These are phyloP conservation scores for Quercus tomentella DNA, from an alignment of 331 rosid species.

Conservation along the genomic window DNA sequence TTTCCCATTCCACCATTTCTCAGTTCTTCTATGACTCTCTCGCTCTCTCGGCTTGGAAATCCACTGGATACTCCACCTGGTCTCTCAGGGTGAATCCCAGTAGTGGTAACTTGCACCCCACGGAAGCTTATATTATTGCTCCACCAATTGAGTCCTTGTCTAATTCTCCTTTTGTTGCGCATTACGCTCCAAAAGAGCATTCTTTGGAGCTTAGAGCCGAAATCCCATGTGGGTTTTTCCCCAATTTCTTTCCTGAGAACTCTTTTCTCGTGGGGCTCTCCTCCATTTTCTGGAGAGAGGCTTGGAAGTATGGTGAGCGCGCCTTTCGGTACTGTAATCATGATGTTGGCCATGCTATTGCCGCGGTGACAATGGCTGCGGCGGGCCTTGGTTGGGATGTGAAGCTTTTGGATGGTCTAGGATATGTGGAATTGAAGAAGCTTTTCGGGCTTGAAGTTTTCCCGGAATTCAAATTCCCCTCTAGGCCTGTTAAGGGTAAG, in stretches of 20 bases:
- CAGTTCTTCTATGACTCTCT: constrained; percentile 73
- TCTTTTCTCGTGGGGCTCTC: constrained; percentile 70
- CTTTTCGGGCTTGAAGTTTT: constrained; percentile 69
- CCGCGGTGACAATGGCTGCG: constrained; percentile 77
- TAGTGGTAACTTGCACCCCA: constrained; percentile 88
- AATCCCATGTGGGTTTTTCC: constrained; percentile 52
- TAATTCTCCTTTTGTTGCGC: constrained; percentile 63
- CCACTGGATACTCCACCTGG: constrained; percentile 66
- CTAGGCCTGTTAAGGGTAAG: constrained; percentile 64
- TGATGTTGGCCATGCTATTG: constrained; percentile 90
- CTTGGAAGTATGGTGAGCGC: constrained; percentile 96
- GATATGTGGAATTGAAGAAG: constrained; percentile 66
- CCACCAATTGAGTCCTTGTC: constrained; percentile 50
- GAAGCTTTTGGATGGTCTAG: constrained; percentile 71
- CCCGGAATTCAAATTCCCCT: constrained; percentile 55
- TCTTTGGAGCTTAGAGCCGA: constrained; percentile 70
- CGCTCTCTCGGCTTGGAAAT: constrained; percentile 92
- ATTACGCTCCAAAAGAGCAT: constrained; percentile 93
- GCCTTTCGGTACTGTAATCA: constrained; percentile 91
- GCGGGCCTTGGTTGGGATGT: constrained; percentile 91
- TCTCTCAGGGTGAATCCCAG: constrained; percentile 90
- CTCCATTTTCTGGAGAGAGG: constrained; percentile 94
- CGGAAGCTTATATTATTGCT: constrained; percentile 73
- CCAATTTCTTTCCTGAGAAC: constrained; percentile 42
- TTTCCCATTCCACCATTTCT: constrained; percentile 67